Evolutionary conservation across 2,329 filamentous ascomycete genomes (phyloP).

Genomic region (Pseudocercospora musae): DNA sequence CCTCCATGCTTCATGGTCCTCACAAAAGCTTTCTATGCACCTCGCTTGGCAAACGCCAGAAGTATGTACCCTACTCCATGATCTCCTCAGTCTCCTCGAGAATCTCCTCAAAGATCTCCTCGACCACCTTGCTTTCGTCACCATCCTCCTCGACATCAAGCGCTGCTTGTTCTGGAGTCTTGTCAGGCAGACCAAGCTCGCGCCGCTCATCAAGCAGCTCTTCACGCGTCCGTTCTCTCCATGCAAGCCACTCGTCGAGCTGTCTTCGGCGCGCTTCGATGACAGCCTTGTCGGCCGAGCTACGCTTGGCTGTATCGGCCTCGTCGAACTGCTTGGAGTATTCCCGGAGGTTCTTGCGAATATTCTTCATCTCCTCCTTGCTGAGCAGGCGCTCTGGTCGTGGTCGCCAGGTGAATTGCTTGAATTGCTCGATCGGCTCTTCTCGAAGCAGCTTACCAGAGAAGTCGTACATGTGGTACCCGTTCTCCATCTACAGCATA

Average conservation of each 20-base stretch:
- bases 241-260: conserved; percentile 85
- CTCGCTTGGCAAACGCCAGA: neutral
- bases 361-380: conserved; percentile 96
- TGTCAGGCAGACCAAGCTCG: conserved; percentile 62
- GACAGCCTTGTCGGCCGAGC: conserved; percentile 88
- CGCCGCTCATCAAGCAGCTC: conserved; percentile 70
- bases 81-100: conserved; percentile 85
- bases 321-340: conserved; percentile 95
- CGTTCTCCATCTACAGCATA: conserved; percentile 92
- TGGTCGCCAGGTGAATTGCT: conserved; percentile 93
- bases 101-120: conserved; percentile 87
- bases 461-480: conserved; percentile 98
- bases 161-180: conserved; percentile 61
- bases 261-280: conserved; percentile 79
- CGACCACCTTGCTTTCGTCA: conserved; percentile 52
- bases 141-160: conserved; percentile 52
- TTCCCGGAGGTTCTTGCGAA: conserved; percentile 97
- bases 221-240: conserved; percentile 70
- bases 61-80: conserved; percentile 35
- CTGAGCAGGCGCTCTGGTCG: conserved; percentile 84
- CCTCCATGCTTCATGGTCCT: neutral
- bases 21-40: conserved; percentile 1
- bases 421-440: conserved; percentile 93
- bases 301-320: conserved; percentile 88
- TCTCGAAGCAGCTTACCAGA: conserved; percentile 84